phyloP scores from a whole-genome alignment of 2,329 filamentous ascomycete genomes.

The Ascochyta viciae-villosae region DNA sequence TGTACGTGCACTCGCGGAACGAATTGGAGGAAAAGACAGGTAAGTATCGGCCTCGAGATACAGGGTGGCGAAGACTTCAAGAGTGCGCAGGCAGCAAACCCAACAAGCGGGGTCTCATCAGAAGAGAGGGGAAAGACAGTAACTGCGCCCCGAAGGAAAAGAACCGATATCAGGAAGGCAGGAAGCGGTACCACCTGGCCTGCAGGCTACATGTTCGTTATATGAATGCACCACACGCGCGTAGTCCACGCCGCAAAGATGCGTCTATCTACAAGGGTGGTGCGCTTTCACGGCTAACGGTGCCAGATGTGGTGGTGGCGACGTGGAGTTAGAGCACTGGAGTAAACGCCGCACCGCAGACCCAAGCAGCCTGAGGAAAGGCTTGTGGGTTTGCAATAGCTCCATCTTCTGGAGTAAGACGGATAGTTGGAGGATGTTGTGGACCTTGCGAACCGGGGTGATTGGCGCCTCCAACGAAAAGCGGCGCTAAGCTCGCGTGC shows the following conservation, averaged over 20 bases:
- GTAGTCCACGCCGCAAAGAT: constrained; percentile 31
- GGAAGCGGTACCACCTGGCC: constrained; percentile 39
- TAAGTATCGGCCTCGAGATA: constrained; percentile 9
- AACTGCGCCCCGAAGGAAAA: constrained; percentile 31
- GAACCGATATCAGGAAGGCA: constrained; percentile 30
- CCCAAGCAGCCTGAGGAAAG: constrained; percentile 8
- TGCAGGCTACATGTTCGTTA: constrained; percentile 41
- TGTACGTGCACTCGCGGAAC: constrained; percentile 3
- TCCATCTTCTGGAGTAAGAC: constrained; percentile 8
- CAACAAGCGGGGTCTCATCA: constrained; percentile 21
- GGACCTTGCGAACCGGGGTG: neutral
- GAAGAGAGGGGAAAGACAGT: constrained; percentile 24
- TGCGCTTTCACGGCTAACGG: constrained; percentile 5
- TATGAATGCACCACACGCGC: constrained; percentile 40
- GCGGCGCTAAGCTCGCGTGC: constrained; percentile 15
- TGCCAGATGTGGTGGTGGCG: constrained; percentile 10
- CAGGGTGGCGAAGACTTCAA: constrained; percentile 11
- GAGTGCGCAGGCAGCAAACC: constrained; percentile 25
- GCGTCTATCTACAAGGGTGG: constrained; percentile 20
- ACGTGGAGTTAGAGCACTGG: constrained; percentile 12
- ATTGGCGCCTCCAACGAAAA: constrained; percentile 14
- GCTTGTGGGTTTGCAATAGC: constrained; percentile 13
- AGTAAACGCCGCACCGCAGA: constrained; percentile 3
- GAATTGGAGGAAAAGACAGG: constrained; percentile 3
- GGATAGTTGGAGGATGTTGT: constrained; percentile 9